A percentile compares a stretch with the other conserved stretches of the same genome.
Evolutionary conservation across 2,329 filamentous ascomycete genomes (phyloP).

Genomic region (Lojkania enalia): DNA sequence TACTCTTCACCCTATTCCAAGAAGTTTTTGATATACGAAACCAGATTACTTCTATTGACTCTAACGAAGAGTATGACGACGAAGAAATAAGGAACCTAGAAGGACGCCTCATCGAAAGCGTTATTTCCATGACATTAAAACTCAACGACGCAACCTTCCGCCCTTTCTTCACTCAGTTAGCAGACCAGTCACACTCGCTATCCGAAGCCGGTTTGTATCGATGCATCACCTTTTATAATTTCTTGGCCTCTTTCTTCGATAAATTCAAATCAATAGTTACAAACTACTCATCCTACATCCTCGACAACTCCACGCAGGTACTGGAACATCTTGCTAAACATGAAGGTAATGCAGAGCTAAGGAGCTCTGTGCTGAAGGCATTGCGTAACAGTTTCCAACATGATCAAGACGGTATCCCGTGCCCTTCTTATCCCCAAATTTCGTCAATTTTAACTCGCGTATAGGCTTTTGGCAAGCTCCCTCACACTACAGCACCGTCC

Average conservation of each 20-base stretch:
- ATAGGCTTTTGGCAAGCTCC: constrained; percentile 96
- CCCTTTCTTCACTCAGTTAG: constrained; percentile 81
- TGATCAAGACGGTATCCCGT: constrained; percentile 86
- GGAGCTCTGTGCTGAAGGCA: constrained; percentile 70
- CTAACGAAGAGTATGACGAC: constrained; percentile 50
- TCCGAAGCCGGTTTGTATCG: constrained; percentile 46
- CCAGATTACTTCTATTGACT: constrained; percentile 38
- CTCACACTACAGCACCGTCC: constrained; percentile 77
- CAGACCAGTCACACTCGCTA: constrained; percentile 64
- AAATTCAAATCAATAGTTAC: constrained; percentile 93
- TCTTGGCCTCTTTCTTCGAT: constrained; percentile 78
- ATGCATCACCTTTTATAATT: constrained; percentile 77
- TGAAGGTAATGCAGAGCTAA: constrained; percentile 61
- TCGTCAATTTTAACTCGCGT: too few species aligned
- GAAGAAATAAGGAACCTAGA: constrained; percentile 65
- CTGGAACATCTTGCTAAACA: constrained; percentile 50
- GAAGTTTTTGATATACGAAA: constrained; percentile 67
- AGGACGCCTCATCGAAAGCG: constrained; percentile 66
- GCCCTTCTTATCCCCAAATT: too few species aligned
- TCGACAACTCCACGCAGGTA: constrained; percentile 72
- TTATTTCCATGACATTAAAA: constrained; percentile 92
- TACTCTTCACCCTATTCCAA: constrained; percentile 66
- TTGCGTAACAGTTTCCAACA: constrained; percentile 78
- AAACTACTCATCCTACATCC: constrained; percentile 81
- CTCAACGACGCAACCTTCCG: constrained; percentile 92